Base-by-base conservation (phyloP, 208 protist species). In the Leishmania gerbilli region DNA sequence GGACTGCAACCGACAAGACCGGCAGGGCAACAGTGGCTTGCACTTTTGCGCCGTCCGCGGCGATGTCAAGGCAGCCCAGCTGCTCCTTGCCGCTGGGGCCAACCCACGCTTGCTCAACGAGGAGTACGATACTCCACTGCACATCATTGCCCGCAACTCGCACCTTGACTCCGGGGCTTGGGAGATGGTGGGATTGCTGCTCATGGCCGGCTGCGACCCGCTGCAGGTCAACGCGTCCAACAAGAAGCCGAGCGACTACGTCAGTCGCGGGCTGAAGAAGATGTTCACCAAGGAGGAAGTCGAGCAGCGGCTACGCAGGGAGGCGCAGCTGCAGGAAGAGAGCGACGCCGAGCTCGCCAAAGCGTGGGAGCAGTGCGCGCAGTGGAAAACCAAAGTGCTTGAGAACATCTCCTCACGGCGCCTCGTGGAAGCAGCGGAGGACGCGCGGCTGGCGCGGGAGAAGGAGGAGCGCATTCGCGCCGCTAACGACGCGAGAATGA, bases 31-130 rank as follows among this genome's bases (percentile, higher is more conserved):
- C 87, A 88, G 86, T 31, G 81, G 89, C 37, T 82, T 96, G 74
- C 96, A 98, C 87, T 96, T 95, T 71, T 97, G 94, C 80, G 92
- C 93, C 49, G 91, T 96, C 78, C 92, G 95, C 51, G 96, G 93
- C 76, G 92, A 97, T 77, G 90, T 91, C 71, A 88, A 84, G 21
- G 91, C 97, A 72, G 87, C 96, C 8, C 87, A 86, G 71, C 76
- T 96, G 84, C 90, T 98, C n/a, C 86, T 97, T 56, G 76, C 87
- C 72, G 85, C 89, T 34, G 82, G 88, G 37, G 93, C 93, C 9
- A 79, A 84, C 68, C 83, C 90, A 31, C 87, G 88, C 45, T 87
- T 93, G 42, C 83, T 94, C 79, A 98, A 98, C 71, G 80, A 88
- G 55, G 92, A 96, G 55, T 86, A 90, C 75, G 95, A 97, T 80